Base-by-base conservation (phyloP, 2,329 filamentous ascomycete species). In the Neofusicoccum cordaticola region DNA sequence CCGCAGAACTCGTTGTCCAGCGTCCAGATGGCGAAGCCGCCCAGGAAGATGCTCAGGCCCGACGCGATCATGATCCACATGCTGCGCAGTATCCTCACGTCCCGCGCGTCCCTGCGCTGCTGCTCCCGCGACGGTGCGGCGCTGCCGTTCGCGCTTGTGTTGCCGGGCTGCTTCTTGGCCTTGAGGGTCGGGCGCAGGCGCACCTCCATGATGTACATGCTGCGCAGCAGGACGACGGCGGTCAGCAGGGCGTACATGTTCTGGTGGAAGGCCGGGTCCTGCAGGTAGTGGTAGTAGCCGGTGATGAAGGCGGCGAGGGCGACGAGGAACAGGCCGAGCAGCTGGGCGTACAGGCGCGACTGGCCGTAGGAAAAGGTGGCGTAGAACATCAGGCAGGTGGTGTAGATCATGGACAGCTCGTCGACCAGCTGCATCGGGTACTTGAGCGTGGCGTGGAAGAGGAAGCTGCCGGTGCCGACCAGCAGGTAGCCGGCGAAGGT, bases 231-330 rank as follows among this genome's bases (percentile, higher is more conserved):
- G 22, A 94, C 86, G 47, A 88, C 81, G 4, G 84, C 83, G 0
- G 91, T 95, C 48, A 96, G 79, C 3, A 90, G 73, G 1, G 88
- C 90, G 70, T 93, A 96, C 4, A 89, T 89, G 66, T 87, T 88
- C 74, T 96, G 91, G 77, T 96, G 92, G 75, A 96, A 96, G 1
- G 86, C 81, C 0, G 92, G 91, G 68, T 96, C 88, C 73, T 93
- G 91, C 15, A 93, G 86, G 67, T 91, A 87, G 73, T 93, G 90
- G 77, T 96, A 96, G 76, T 90, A 86, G 45, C 90, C 82, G 13
- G 92, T 95, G 74, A 96, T 93, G 71, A 88, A 90, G 34, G 83
- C 65, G 4, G 82, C 78, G 19, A 85, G 73, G 2, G 71, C 77
- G 5, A 86, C 72, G 9, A 91, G 81, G 13, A 80, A 81, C 4